These are phyloP conservation scores for Citrus sinensis DNA, from an alignment of 345 rosid genomes.

Conservation along the genomic window DVS_A1.0 CM039168.1:25252001-25252500, in stretches of 20 bases:
- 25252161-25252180: constrained; percentile 61
- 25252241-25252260: constrained; percentile 64
- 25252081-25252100: neutral
- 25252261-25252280: constrained; percentile 75
- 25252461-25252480: constrained; percentile 64
- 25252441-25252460: constrained; percentile 77
- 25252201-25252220: constrained; percentile 57
- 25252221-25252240: constrained; percentile 63
- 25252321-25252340: constrained; percentile 73
- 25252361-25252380: constrained; percentile 79
- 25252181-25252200: constrained; percentile 63
- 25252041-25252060: neutral
- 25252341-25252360: constrained; percentile 84
- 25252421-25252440: constrained; percentile 80
- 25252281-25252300: constrained; percentile 76
- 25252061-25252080: neutral
- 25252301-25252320: constrained; percentile 90
- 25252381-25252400: constrained; percentile 87
- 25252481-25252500: constrained; percentile 89
- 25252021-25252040: neutral
- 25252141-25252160: constrained; percentile 14
- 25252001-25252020: neutral
- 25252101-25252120: too few species aligned
- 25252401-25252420: constrained; percentile 64
- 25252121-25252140: neutral